Evolutionary conservation across 2,329 filamentous ascomycete genomes (phyloP).

Genomic region (Rosellinia necatrix): DNA sequence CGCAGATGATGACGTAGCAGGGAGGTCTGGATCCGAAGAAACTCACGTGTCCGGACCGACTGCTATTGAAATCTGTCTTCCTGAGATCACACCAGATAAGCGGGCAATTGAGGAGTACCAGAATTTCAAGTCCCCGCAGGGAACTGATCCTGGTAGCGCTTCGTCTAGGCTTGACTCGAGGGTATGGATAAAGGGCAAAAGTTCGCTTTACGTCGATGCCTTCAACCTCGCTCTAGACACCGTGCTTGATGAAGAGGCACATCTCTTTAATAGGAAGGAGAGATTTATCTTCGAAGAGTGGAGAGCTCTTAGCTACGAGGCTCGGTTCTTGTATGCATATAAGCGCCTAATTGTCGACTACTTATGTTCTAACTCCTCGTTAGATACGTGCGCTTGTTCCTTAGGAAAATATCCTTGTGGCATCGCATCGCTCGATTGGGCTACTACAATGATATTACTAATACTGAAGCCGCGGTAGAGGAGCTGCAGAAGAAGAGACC

Average conservation of each 20-base stretch:
- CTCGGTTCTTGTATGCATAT: constrained; percentile 81
- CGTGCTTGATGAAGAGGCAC: constrained; percentile 84
- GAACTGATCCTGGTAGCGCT: constrained; percentile 50
- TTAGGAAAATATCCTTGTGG: constrained; percentile 91
- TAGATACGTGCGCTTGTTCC: constrained; percentile 89
- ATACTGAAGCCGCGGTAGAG: constrained; percentile 68
- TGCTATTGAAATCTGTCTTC: constrained; percentile 73
- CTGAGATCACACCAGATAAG: constrained; percentile 67
- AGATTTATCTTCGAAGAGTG: constrained; percentile 76
- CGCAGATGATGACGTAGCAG: constrained; percentile 41
- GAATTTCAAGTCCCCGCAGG: constrained; percentile 63
- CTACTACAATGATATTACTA: constrained; percentile 82
- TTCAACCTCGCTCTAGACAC: constrained; percentile 92
- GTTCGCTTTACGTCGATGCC: constrained; percentile 94
- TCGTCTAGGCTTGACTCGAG: constrained; percentile 54
- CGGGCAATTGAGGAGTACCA: constrained; percentile 83
- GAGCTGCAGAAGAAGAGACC: constrained; percentile 63
- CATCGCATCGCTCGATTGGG: constrained; percentile 78
- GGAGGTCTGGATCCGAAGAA: constrained; percentile 38
- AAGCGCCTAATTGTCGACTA: neutral
- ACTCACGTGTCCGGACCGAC: constrained; percentile 50
- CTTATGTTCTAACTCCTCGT: constrained; percentile 21
- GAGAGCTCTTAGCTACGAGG: constrained; percentile 75
- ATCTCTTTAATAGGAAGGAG: constrained; percentile 84
- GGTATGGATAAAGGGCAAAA: constrained; percentile 75